These are phyloP conservation scores for Phytophthora idaei DNA, from an alignment of 352 stramenopile genomes.

Conservation along the genomic window DNA sequence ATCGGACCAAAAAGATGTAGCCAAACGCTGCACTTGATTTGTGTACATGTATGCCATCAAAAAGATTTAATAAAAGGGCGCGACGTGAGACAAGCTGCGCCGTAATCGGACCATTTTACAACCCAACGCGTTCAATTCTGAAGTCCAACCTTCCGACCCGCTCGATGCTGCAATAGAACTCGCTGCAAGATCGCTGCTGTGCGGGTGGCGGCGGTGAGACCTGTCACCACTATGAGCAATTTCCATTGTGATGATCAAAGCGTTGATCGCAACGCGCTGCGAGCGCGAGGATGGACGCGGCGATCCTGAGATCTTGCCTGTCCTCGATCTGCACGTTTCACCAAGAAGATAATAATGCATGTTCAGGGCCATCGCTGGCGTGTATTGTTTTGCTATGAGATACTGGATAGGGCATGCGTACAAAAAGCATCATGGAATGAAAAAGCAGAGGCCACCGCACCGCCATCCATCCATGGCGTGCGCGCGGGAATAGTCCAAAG, in stretches of 20 bases:
- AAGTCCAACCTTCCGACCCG: not conserved
- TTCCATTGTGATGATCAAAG: no score
- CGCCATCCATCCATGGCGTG: constrained; percentile 14
- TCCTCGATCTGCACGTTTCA: constrained; percentile 11
- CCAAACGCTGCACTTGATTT: constrained; percentile 14
- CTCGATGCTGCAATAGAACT: not conserved
- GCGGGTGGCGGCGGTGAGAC: not conserved
- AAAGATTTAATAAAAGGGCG: constrained; percentile 11
- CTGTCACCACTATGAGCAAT: no score
- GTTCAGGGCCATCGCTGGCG: constrained; percentile 24
- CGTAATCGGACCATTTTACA: constrained; percentile 11
- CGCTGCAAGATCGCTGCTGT: not conserved
- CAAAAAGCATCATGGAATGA: constrained; percentile 33
- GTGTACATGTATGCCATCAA: constrained; percentile 16
- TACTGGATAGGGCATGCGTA: constrained; percentile 32
- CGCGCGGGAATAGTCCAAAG: constrained; percentile 16
- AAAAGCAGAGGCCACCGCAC: constrained; percentile 6
- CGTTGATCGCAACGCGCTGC: not conserved
- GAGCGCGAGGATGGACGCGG: not conserved
- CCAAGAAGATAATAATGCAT: constrained; percentile 13
- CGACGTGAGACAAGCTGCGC: constrained; percentile 11
- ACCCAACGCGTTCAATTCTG: not conserved
- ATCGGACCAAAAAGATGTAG: constrained; percentile 10
- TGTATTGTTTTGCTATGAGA: constrained; percentile 37
- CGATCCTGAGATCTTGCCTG: constrained; percentile 20